Base-by-base conservation (phyloP, 768 basidiomycete genomes). In the Pluteus cervinus region DNA sequence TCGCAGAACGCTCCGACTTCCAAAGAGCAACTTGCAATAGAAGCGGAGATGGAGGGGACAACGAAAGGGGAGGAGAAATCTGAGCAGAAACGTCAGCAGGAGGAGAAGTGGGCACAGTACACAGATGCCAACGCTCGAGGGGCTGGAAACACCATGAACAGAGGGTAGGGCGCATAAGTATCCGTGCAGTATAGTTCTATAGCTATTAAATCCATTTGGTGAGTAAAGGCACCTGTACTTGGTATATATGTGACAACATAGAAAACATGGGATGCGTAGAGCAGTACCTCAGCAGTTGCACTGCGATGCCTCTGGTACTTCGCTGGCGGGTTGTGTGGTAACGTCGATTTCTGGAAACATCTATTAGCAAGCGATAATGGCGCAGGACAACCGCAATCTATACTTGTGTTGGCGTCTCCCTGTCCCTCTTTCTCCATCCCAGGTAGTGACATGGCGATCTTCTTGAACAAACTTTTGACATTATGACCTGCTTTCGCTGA, bases 401-500 rank as follows among this genome's bases (percentile, higher is more conserved):
- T 49, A 75, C 75, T 76, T 29, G 71, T 70, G 40, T 73, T 75
- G n/a, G 69, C 52, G 44, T 81, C 73, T 26, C 58, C 63, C 46
- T 81, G 79, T 16, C 51, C 69, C 24, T 83, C 87, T 57, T 86
- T 90, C 52, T 93, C 90, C 79, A 92, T 92, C 9, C 96, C 96
- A 14, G 96, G 94, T 34, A 99, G 63, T 2, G 92, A 92, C 83
- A 98, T 81, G 1, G 96, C 96, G 48, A 99, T 99, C 73, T 98
- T 98, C 70, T 97, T 93, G 74, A 99, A 99, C 48, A 99, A 61
- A 48, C 88, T 88, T 69, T 99, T 99, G 44, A 99, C 96, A 47
- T 99, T 99, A 59, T 98, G 96, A 3, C 96, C 96, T 5, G 96
- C 96, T 60, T 99, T 99, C 21, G 96, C 96, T 20, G 91, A 96